Conservation (phyloP, 2,329 filamentous ascomycete genomes). For the Exophiala alcalophila region DNA sequence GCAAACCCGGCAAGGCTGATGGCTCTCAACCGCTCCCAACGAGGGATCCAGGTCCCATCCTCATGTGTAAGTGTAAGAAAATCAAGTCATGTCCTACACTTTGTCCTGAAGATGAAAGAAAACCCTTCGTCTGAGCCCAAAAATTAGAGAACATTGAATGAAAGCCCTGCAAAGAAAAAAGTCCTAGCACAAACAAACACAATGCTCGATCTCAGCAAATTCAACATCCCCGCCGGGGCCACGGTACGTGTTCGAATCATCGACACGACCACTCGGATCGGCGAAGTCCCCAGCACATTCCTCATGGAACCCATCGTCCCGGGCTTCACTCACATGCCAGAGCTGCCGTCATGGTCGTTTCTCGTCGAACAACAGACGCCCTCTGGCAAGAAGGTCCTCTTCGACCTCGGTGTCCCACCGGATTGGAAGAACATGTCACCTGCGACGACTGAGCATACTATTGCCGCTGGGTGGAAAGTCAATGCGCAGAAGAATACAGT, state of each 20-base stretch:
- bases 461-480: conserved; percentile 1
- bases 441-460: not conserved
- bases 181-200: too few relatives aligned
- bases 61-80: too few relatives aligned
- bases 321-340: not conserved
- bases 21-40: too few relatives aligned
- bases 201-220: not conserved
- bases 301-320: conserved; percentile 2
- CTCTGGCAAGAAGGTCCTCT: conserved; percentile 32
- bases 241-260: conserved; percentile 9
- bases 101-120: too few relatives aligned
- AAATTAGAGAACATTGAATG: too few relatives aligned
- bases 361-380: conserved; percentile 49
- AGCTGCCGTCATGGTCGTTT: conserved; percentile 34
- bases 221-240: conserved; percentile 1
- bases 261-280: conserved; percentile 2
- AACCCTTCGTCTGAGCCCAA: too few relatives aligned
- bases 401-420: conserved; percentile 36
- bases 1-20: too few relatives aligned
- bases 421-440: conserved; percentile 17
- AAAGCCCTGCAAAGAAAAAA: too few relatives aligned
- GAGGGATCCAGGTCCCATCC: too few relatives aligned
- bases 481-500: conserved; percentile 19
- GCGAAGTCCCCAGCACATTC: not conserved
- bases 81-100: too few relatives aligned